Conservation (phyloP, 257 asterid species). For the Gardenia jasminoides region DNA sequence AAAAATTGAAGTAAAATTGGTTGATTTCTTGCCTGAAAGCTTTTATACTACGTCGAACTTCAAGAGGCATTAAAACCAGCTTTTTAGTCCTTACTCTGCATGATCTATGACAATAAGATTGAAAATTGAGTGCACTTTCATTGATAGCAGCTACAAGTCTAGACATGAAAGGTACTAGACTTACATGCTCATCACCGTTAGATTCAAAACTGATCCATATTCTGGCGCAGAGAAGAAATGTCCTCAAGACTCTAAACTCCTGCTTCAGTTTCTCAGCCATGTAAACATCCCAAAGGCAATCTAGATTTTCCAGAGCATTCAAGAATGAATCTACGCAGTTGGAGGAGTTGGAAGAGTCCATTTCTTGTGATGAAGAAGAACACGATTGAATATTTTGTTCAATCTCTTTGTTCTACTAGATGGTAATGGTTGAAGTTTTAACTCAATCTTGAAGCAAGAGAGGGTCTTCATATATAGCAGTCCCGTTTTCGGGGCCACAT, state of each 20-base stretch:
- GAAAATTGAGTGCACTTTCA: background rate
- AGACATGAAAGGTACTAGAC: background rate
- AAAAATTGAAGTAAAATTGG: background rate
- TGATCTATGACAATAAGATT: background rate
- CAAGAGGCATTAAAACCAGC: background rate
- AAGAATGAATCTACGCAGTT: background rate
- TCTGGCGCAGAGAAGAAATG: constrained; percentile 4
- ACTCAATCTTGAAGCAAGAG: too few relatives aligned
- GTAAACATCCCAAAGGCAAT: background rate
- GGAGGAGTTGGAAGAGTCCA: too few relatives aligned
- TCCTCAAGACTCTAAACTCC: background rate
- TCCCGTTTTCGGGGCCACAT: too few relatives aligned
- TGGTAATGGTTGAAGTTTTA: too few relatives aligned
- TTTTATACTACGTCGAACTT: background rate
- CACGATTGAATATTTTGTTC: too few relatives aligned
- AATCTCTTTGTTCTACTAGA: too few relatives aligned
- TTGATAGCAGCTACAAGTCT: background rate
- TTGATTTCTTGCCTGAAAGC: background rate
- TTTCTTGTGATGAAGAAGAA: too few relatives aligned
- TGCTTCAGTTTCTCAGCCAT: background rate
- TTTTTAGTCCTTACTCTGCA: too few relatives aligned
- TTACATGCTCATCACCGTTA: background rate
- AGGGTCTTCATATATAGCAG: too few relatives aligned
- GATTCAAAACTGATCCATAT: background rate
- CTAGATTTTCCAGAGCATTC: background rate